phyloP scores from a whole-genome alignment of 495 filamentous ascomycete genomes.

The Stereocaulon alpinum region DNA sequence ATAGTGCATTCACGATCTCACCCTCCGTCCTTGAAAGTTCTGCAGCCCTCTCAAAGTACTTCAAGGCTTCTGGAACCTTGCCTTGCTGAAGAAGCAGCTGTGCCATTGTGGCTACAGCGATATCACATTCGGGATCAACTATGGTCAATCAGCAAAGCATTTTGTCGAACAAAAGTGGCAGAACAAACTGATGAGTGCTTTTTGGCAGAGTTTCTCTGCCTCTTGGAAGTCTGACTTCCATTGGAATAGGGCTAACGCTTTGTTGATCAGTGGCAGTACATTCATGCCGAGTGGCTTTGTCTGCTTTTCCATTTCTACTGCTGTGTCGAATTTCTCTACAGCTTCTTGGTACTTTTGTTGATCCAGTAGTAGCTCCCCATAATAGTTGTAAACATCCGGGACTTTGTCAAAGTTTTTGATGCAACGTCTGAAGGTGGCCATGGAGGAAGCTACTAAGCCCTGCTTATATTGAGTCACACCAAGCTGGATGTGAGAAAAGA shows the following conservation, averaged over 20 bases:
- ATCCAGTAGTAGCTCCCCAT: constrained; percentile 94
- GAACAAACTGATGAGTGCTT: constrained; percentile 84
- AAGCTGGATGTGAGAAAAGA: constrained; percentile 98
- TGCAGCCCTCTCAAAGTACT: constrained; percentile 93
- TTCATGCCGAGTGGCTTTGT: constrained; percentile 91
- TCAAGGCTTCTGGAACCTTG: constrained; percentile 88
- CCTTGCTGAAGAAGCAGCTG: constrained; percentile 97
- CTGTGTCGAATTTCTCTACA: constrained; percentile 96
- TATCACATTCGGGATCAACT: constrained; percentile 99
- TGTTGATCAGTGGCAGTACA: constrained; percentile 95
- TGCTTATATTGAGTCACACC: constrained; percentile 99
- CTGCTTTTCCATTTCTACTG: constrained; percentile 94
- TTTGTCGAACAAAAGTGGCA: neutral
- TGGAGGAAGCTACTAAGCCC: constrained; percentile 93
- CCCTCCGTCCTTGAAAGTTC: constrained; percentile 92
- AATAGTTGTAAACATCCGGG: constrained; percentile 99
- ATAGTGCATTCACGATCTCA: constrained; percentile 91
- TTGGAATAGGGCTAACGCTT: constrained; percentile 91
- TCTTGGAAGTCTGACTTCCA: constrained; percentile 94
- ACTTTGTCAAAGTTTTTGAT: constrained; percentile 97
- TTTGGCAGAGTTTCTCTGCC: constrained; percentile 92
- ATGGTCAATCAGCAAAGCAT: constrained; percentile 6
- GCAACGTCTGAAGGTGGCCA: constrained; percentile 94
- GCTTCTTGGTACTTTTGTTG: constrained; percentile 92
- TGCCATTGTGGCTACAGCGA: constrained; percentile 97